Base-by-base conservation (phyloP, 805 yeast species). In the Saturnispora silvae region DNA sequence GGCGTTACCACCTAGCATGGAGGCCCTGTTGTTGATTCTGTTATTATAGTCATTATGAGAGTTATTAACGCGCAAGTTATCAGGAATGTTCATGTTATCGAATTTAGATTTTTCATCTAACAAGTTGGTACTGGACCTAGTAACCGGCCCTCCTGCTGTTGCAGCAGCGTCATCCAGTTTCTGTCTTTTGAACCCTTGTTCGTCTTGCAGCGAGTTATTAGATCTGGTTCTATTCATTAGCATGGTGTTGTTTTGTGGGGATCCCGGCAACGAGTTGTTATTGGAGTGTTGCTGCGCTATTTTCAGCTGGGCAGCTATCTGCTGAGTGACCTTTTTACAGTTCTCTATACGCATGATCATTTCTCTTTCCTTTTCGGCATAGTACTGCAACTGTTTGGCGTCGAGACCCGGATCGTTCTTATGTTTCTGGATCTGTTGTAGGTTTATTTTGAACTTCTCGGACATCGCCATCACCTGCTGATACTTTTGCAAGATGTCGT, bases 1-100 rank as follows among this genome's bases (percentile, higher is more conserved):
- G 1, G 94, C 92, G 39, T 76, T 72, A 9, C 96, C 96, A 28
- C 86, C 92, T 20, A 84, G 68, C 34, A 85, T 61, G 5, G 95
- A 77, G 11, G 98, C 95, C 42, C 96, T 68, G 44, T 72, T 73
- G 22, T 78, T 76, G 30, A 47, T 49, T 43, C 76, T 74, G 2
- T 75, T 60, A 4, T 77, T 77, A 0, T 95, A 77, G 9, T 67
- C 65, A 7, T 84, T 78, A 4, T 77, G 72, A 41, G 7, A 11
- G 5, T 25, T 13, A n/a, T 72, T 69, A 5, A 84, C 75, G 35
- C 77, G 69, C 35, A 92, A 64, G 15, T 71, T 75, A 31, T 70
- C 70, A 1, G 95, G 78, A 28, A 89, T 78, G 1, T 83, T 81
- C 25, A 79, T 64, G n/a, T 77, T 68, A 2, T 85, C 83, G 20